phyloP scores from a whole-genome alignment of 2,329 filamentous ascomycete genomes.

The Fusarium phyllophilum region DNA sequence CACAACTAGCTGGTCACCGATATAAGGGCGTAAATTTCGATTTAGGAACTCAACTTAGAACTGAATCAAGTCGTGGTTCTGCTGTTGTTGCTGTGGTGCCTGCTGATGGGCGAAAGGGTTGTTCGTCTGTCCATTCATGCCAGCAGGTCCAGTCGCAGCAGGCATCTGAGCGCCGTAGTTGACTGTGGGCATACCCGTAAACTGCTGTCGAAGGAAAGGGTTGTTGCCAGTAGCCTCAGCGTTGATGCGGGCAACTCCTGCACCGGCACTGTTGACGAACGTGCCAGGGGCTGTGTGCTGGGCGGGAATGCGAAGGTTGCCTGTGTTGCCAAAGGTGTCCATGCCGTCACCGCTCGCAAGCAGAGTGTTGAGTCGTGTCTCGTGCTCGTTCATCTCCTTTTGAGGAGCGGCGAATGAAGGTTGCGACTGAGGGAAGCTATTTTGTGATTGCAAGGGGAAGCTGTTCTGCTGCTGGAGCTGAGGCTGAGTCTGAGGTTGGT shows the following conservation, averaged over 20 bases:
- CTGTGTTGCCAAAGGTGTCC: slow-evolving; percentile 98
- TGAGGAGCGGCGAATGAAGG: slow-evolving; percentile 54
- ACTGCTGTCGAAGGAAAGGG: slow-evolving; percentile 87
- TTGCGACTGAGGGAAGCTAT: slow-evolving; percentile 45
- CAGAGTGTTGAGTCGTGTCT: slow-evolving; percentile 84
- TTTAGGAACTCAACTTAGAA: slow-evolving; percentile 56
- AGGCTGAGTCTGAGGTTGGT: slow-evolving; percentile 54
- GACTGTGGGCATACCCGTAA: slow-evolving; percentile 77
- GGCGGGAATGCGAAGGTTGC: slow-evolving; percentile 91
- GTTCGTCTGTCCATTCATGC: slow-evolving; percentile 63
- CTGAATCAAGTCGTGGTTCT: slow-evolving; percentile 70
- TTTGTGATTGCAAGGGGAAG: slow-evolving; percentile 52
- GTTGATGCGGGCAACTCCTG: slow-evolving; percentile 77
- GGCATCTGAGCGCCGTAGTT: slow-evolving; percentile 64
- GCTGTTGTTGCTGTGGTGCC: slow-evolving; percentile 56
- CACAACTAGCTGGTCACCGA: slow-evolving; percentile 1
- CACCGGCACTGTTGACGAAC: slow-evolving; percentile 94
- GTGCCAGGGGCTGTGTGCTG: slow-evolving; percentile 97
- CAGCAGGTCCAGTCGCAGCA: slow-evolving; percentile 66
- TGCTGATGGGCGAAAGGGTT: slow-evolving; percentile 68
- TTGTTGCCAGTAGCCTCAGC: slow-evolving; percentile 83
- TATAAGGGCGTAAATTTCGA: slow-evolving; percentile 1
- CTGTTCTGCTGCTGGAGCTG: slow-evolving; percentile 51
- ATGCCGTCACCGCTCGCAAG: slow-evolving; percentile 89
- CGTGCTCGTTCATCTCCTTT: slow-evolving; percentile 69